Evolutionary conservation across 192 early-diverging fungal genomes (phyloP).

Genomic region (Lobosporangium transversale): DNA sequence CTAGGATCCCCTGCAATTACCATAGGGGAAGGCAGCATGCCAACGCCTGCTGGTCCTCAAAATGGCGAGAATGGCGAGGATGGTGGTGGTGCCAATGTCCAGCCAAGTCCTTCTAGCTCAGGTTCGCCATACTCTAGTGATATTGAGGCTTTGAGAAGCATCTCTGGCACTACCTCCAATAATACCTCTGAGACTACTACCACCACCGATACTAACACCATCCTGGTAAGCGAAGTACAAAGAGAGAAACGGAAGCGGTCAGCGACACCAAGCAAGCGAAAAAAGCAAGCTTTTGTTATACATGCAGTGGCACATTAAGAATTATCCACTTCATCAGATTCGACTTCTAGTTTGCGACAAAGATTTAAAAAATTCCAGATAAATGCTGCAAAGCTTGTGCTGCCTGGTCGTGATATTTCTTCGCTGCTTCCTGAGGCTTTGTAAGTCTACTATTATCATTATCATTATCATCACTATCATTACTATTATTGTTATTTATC

Average conservation of each 20-base stretch:
- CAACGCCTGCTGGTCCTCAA: no score
- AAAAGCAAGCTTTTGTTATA: background rate
- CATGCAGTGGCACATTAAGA: background rate
- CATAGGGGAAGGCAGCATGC: no score
- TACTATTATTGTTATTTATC: background rate
- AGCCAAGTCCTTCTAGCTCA: no score
- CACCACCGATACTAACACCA: no score
- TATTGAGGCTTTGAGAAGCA: no score
- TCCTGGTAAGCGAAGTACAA: no score
- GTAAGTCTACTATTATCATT: background rate
- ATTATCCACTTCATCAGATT: background rate
- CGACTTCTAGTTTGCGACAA: background rate
- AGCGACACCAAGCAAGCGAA: background rate
- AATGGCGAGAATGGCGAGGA: no score
- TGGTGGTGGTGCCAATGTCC: no score
- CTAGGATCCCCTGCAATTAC: no score
- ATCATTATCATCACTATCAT: background rate
- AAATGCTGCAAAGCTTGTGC: slow-evolving; percentile 2
- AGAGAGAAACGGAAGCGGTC: background rate
- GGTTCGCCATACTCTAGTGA: no score
- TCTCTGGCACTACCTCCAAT: no score
- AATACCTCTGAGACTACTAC: no score
- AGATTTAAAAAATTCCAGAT: background rate
- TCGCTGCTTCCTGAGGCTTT: background rate
- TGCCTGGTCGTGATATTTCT: background rate